phyloP scores from a whole-genome alignment of 495 filamentous ascomycete species.

The Hypomontagnella monticulosa region DNA sequence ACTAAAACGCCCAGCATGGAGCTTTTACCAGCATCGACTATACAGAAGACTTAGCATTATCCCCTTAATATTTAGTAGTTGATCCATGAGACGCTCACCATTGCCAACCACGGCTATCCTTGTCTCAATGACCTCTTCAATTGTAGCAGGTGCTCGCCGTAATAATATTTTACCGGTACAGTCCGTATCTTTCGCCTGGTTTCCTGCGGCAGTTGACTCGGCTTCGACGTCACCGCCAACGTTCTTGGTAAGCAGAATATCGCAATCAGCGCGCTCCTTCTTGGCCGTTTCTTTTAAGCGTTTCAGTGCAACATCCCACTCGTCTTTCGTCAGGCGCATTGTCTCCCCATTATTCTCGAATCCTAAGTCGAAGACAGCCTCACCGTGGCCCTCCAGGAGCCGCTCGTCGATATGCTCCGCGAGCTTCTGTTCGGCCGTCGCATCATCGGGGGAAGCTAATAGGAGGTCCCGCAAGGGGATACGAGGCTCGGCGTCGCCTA shows the following conservation, averaged over 20 bases:
- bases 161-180: conserved; percentile 86
- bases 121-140: conserved; percentile 94
- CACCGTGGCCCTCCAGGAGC: conserved; percentile 86
- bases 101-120: conserved; percentile 97
- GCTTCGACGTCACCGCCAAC: conserved; percentile 82
- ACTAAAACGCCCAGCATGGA: conserved; percentile 97
- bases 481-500: conserved; percentile 76
- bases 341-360: conserved; percentile 91
- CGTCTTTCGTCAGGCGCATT: conserved; percentile 81
- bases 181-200: conserved; percentile 71
- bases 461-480: conserved; percentile 80
- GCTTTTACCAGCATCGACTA: conserved; percentile 94
- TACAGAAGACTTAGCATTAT: conserved; percentile 9
- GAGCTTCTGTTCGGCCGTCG: conserved; percentile 64
- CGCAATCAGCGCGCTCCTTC: conserved; percentile 74
- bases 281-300: conserved; percentile 73
- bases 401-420: conserved; percentile 71
- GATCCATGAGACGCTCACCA: conserved; percentile 54
- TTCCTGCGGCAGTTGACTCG: conserved; percentile 51
- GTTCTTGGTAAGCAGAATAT: conserved; percentile 86
- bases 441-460: conserved; percentile 67
- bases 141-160: conserved; percentile 72
- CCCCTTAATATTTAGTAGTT: not conserved
- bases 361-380: conserved; percentile 91
- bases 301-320: conserved; percentile 81